Evolutionary conservation across 129 eudicot species (phyloP).

Genomic region (Lactuca sativa): DNA sequence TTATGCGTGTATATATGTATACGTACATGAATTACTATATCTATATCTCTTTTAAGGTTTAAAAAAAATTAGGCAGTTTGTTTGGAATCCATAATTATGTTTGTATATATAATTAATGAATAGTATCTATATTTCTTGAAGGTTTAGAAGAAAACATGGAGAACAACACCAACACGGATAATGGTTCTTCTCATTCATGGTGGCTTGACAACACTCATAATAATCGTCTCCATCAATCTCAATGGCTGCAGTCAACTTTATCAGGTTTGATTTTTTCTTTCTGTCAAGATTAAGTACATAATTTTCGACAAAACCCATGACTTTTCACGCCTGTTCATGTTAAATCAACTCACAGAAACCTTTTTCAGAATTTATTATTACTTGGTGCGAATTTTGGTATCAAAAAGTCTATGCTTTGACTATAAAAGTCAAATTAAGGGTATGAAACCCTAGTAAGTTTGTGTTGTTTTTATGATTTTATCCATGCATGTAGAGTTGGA

Average conservation of each 20-base stretch:
- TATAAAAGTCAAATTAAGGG: slow-evolving; percentile 13
- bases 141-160: slow-evolving; percentile 8
- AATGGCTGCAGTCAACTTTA: slow-evolving; percentile 39
- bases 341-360: neutral
- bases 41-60: neutral
- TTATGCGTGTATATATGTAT: slow-evolving; percentile 7
- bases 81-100: slow-evolving; percentile 18
- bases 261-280: slow-evolving; percentile 33
- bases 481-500: slow-evolving; percentile 42
- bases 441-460: slow-evolving; percentile 8
- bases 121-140: neutral
- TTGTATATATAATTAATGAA: slow-evolving; percentile 1
- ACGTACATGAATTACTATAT: neutral
- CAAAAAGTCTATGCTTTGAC: neutral
- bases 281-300: neutral
- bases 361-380: neutral
- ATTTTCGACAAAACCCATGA: neutral
- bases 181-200: slow-evolving; percentile 31
- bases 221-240: slow-evolving; percentile 37
- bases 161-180: slow-evolving; percentile 21
- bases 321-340: neutral
- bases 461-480: neutral
- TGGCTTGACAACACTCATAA: slow-evolving; percentile 37
- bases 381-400: no score
- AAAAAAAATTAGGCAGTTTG: slow-evolving; percentile 18